phyloP scores from a whole-genome alignment of 2,329 filamentous ascomycete genomes.

The Xylariaceae sp. region DNA sequence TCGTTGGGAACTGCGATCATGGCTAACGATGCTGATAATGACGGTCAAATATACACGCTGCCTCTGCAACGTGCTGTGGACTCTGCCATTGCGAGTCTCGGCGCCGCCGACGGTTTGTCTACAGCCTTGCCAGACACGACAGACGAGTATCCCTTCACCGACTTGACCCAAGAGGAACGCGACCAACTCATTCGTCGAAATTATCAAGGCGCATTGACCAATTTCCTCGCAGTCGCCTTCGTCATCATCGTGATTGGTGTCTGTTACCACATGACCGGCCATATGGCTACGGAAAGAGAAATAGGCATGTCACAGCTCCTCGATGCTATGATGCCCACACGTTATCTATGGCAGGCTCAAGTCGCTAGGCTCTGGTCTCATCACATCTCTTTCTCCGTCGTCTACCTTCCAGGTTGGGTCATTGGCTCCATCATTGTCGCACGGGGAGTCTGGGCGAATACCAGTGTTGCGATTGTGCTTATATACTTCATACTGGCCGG shows the following conservation, averaged over 20 bases:
- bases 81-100: constrained; percentile 59
- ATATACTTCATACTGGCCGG: constrained; percentile 75
- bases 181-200: constrained; percentile 59
- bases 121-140: constrained; percentile 39
- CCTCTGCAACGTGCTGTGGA: constrained; percentile 80
- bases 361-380: constrained; percentile 73
- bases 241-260: constrained; percentile 77
- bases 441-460: constrained; percentile 60
- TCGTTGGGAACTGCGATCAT: constrained; percentile 63
- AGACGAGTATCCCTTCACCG: constrained; percentile 76
- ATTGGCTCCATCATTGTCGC: constrained; percentile 65
- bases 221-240: constrained; percentile 74
- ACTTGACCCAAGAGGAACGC: constrained; percentile 63
- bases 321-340: constrained; percentile 85
- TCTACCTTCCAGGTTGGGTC: constrained; percentile 82
- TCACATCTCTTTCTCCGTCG: constrained; percentile 72
- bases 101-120: constrained; percentile 32
- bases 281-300: constrained; percentile 82
- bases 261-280: constrained; percentile 81
- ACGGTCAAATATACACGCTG: constrained; percentile 71
- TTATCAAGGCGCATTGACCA: constrained; percentile 71
- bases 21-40: constrained; percentile 62
- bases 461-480: constrained; percentile 62
- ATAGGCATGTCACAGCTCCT: constrained; percentile 82
- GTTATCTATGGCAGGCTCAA: constrained; percentile 70